Conservation (phyloP, 2,329 filamentous ascomycete species). For the Dactylellina parvicollis region DNA sequence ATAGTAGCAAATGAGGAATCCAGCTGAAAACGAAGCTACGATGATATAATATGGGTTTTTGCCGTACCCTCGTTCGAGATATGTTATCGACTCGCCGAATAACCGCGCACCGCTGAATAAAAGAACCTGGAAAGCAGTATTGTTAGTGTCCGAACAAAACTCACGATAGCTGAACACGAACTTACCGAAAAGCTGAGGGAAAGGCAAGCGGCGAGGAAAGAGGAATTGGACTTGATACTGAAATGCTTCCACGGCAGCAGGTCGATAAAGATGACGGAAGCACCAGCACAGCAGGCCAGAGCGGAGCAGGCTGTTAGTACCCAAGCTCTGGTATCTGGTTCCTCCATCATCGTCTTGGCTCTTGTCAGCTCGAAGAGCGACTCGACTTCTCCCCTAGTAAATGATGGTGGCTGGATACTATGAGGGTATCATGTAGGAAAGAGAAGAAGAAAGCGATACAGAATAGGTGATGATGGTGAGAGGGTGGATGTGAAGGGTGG, state of each 20-base stretch:
- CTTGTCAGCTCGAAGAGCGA: not conserved
- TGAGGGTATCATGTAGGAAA: constrained; percentile 7
- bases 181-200: constrained; percentile 89
- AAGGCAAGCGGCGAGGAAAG: constrained; percentile 85
- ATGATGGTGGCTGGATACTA: not conserved
- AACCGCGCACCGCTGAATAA: constrained; percentile 46
- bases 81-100: constrained; percentile 40
- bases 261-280: constrained; percentile 46
- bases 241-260: constrained; percentile 69
- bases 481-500: not conserved
- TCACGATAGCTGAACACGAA: not conserved
- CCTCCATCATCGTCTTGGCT: constrained; percentile 27
- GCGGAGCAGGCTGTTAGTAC: constrained; percentile 40
- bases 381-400: not conserved
- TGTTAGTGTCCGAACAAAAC: not conserved
- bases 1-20: constrained; percentile 79
- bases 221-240: constrained; percentile 86
- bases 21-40: constrained; percentile 75
- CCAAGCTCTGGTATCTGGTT: constrained; percentile 41
- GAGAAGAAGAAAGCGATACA: not conserved
- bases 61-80: constrained; percentile 63
- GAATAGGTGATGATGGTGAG: not conserved
- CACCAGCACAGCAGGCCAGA: constrained; percentile 48
- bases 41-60: constrained; percentile 74
- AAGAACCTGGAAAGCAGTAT: constrained; percentile 21